phyloP scores from a whole-genome alignment of 2,329 filamentous ascomycete genomes.

The Aspergillus pseudoglaucus region DNA sequence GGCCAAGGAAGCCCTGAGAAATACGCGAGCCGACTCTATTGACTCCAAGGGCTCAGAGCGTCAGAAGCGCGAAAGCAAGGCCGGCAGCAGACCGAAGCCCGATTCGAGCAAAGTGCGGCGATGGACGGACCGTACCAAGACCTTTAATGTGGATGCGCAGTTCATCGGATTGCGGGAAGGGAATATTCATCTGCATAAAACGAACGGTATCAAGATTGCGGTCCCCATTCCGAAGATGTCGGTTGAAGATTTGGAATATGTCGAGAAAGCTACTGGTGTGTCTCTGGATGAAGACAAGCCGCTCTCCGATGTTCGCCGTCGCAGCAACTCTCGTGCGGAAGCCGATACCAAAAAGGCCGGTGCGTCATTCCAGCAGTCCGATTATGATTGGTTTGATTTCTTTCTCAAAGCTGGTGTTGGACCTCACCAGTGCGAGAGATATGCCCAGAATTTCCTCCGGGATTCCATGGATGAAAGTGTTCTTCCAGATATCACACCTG shows the following conservation, averaged over 20 bases:
- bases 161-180: slow-evolving; percentile 91
- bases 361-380: slow-evolving; percentile 37
- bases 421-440: slow-evolving; percentile 87
- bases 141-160: slow-evolving; percentile 95
- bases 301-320: slow-evolving; percentile 68
- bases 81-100: slow-evolving; percentile 68
- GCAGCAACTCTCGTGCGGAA: slow-evolving; percentile 29
- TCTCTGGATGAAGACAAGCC: slow-evolving; percentile 91
- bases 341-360: slow-evolving; percentile 35
- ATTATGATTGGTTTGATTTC: slow-evolving; percentile 99
- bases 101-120: slow-evolving; percentile 76
- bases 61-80: slow-evolving; percentile 62
- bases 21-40: slow-evolving; percentile 50
- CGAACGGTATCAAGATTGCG: slow-evolving; percentile 97
- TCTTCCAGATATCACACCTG: slow-evolving; percentile 78
- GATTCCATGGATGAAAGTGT: slow-evolving; percentile 97
- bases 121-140: slow-evolving; percentile 92
- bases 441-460: slow-evolving; percentile 77
- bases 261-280: slow-evolving; percentile 78
- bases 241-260: slow-evolving; percentile 86
- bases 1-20: slow-evolving; percentile 69
- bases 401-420: slow-evolving; percentile 89
- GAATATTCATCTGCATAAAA: slow-evolving; percentile 95
- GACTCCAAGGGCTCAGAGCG: slow-evolving; percentile 63
- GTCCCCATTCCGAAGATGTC: slow-evolving; percentile 96